Evolutionary conservation across 2,329 filamentous ascomycete genomes (phyloP).

Genomic region (Colletotrichum sublineola): DNA sequence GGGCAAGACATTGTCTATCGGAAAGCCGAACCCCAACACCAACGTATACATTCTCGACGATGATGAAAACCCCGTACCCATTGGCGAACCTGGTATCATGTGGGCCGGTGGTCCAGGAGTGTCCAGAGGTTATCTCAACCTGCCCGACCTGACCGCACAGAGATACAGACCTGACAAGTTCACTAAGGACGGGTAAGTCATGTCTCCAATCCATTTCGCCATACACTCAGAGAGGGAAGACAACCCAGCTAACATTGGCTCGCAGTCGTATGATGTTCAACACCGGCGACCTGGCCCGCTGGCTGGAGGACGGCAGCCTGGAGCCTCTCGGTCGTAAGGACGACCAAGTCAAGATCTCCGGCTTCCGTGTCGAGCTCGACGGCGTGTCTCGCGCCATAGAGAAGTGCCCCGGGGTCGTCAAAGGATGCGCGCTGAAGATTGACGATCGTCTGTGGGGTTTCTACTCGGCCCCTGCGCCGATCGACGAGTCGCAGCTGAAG

Average conservation of each 20-base stretch:
- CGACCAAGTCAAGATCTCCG: slow-evolving; percentile 71
- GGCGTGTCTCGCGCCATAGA: slow-evolving; percentile 66
- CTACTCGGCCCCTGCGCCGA: slow-evolving; percentile 52
- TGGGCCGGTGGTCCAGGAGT: slow-evolving; percentile 70
- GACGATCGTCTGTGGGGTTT: slow-evolving; percentile 65
- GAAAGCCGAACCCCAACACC: slow-evolving; percentile 68
- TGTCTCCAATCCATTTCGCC: background rate
- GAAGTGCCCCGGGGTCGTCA: slow-evolving; percentile 59
- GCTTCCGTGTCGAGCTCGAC: slow-evolving; percentile 72
- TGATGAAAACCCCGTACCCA: slow-evolving; percentile 55
- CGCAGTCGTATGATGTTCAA: slow-evolving; percentile 67
- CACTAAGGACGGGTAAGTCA: slow-evolving; percentile 61
- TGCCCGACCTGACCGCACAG: slow-evolving; percentile 63
- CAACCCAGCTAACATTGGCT: background rate
- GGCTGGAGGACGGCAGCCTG: slow-evolving; percentile 66
- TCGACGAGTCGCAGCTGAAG: slow-evolving; percentile 55
- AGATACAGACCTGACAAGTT: slow-evolving; percentile 66
- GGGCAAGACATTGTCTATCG: slow-evolving; percentile 65
- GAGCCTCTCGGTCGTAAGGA: slow-evolving; percentile 70
- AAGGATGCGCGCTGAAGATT: slow-evolving; percentile 62
- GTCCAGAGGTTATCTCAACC: slow-evolving; percentile 67
- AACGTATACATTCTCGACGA: slow-evolving; percentile 67
- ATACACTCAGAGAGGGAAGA: background rate
- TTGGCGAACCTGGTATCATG: slow-evolving; percentile 65
- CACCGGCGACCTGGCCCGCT: slow-evolving; percentile 70